phyloP scores from a whole-genome alignment of 1,139 yeast species.

The Meyerozyma carpophila region DNA sequence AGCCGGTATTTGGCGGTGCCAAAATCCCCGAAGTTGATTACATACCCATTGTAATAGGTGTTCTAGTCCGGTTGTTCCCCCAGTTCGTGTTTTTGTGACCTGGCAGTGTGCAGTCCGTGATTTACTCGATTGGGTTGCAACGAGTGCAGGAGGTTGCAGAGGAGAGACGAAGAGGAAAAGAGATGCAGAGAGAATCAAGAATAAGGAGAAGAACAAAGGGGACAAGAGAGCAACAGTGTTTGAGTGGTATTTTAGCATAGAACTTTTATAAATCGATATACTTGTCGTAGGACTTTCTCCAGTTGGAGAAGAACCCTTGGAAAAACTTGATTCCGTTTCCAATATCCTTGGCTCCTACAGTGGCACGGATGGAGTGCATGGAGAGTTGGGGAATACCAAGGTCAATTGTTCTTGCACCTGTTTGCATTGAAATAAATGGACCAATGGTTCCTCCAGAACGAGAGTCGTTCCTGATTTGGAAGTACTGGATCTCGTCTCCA shows the following conservation, averaged over 20 bases:
- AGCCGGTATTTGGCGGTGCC: too few relatives aligned
- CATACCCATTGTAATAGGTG: not conserved
- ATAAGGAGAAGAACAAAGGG: too few relatives aligned
- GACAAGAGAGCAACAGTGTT: too few relatives aligned
- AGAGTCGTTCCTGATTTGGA: slow-evolving; percentile 66
- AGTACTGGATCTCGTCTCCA: slow-evolving; percentile 60
- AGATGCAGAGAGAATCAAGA: too few relatives aligned
- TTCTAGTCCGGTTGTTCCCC: not conserved
- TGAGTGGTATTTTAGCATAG: not conserved
- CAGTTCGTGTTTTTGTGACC: slow-evolving; percentile 1
- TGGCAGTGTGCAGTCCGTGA: not conserved
- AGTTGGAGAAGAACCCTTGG: slow-evolving; percentile 52
- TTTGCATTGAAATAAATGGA: slow-evolving; percentile 55
- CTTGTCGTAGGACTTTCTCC: slow-evolving; percentile 47
- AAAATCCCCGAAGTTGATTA: not conserved
- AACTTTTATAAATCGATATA: slow-evolving; percentile 29
- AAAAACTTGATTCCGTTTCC: slow-evolving; percentile 65
- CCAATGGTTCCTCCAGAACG: slow-evolving; percentile 82
- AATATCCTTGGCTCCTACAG: slow-evolving; percentile 66
- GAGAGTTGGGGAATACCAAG: slow-evolving; percentile 74
- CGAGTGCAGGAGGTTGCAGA: not conserved
- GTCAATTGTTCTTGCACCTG: slow-evolving; percentile 76
- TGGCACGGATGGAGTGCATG: slow-evolving; percentile 79
- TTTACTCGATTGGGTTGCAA: not conserved
- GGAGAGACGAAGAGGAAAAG: too few relatives aligned